Percentiles rank a stretch among this genome's conserved stretches.
These are phyloP conservation scores for Trichomonas vaginalis DNA, from an alignment of 208 protist genomes.

Conservation along the genomic window DNA sequence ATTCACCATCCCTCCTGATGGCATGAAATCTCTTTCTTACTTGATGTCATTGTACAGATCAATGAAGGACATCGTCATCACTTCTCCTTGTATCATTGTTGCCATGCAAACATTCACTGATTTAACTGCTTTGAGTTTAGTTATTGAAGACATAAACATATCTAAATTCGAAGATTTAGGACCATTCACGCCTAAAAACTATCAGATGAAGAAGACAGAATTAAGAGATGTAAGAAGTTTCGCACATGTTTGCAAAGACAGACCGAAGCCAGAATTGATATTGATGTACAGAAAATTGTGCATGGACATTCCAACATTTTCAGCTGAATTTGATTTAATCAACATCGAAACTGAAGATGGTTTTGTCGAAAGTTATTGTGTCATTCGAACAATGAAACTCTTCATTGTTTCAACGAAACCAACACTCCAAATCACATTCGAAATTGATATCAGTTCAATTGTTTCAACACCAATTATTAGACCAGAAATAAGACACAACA, in stretches of 20 bases:
- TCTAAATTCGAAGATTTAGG: not conserved
- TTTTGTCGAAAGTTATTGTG: not conserved
- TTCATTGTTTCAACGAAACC: not conserved
- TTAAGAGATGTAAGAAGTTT: not conserved
- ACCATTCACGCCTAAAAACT: not conserved
- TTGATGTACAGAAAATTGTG: not conserved
- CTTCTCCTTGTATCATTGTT: not conserved
- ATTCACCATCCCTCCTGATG: not conserved
- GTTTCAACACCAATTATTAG: not conserved
- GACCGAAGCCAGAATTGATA: not conserved
- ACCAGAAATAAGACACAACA: not conserved
- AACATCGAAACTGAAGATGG: not conserved
- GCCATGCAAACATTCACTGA: not conserved
- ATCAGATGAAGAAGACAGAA: too few relatives aligned
- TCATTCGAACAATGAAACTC: not conserved
- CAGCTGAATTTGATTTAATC: not conserved
- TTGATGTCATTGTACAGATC: not conserved
- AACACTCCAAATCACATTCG: not conserved
- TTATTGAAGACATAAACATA: not conserved
- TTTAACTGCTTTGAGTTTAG: not conserved
- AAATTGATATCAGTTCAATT: not conserved
- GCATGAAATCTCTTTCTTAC: not conserved
- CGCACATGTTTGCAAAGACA: not conserved
- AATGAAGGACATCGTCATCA: not conserved
- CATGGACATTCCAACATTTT: not conserved